Conservation (phyloP, 2,329 filamentous ascomycete genomes). For the Parafenestella ontariensis region DNA sequence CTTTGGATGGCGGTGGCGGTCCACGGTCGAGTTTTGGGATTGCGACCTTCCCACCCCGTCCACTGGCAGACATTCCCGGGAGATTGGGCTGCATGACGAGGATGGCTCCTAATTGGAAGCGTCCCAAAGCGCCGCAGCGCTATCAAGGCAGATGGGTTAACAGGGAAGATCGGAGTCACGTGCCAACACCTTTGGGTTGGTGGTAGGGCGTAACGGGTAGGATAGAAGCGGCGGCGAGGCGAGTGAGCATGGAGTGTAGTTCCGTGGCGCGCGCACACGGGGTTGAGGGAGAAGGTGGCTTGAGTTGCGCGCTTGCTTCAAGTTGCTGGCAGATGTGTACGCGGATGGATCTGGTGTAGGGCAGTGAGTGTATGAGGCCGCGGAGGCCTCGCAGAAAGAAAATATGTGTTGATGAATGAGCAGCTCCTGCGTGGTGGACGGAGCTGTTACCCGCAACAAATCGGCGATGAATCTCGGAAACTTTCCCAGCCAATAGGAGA, state of each 20-base stretch:
- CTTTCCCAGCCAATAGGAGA: not conserved
- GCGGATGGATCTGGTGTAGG: not conserved
- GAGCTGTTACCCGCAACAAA: too few species aligned
- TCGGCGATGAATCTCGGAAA: too few species aligned
- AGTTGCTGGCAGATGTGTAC: not conserved
- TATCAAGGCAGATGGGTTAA: not conserved
- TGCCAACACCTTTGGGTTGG: not conserved
- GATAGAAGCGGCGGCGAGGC: not conserved
- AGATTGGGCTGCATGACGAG: not conserved
- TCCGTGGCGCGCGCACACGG: not conserved
- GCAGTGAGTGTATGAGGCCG: not conserved
- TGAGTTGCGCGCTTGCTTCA: not conserved
- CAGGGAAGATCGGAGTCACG: not conserved
- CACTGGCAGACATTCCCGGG: not conserved
- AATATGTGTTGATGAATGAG: not conserved
- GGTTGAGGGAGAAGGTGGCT: not conserved
- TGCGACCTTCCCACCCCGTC: not conserved
- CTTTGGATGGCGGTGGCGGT: not conserved
- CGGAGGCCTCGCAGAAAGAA: not conserved
- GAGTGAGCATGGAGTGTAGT: not conserved
- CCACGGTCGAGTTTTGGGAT: constrained; percentile 5
- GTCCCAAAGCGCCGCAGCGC: not conserved
- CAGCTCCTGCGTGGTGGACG: not conserved
- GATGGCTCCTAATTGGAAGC: not conserved
- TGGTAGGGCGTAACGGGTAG: not conserved